phyloP scores from a whole-genome alignment of 2,329 filamentous ascomycete species.

The Colletotrichum sp. region DNA sequence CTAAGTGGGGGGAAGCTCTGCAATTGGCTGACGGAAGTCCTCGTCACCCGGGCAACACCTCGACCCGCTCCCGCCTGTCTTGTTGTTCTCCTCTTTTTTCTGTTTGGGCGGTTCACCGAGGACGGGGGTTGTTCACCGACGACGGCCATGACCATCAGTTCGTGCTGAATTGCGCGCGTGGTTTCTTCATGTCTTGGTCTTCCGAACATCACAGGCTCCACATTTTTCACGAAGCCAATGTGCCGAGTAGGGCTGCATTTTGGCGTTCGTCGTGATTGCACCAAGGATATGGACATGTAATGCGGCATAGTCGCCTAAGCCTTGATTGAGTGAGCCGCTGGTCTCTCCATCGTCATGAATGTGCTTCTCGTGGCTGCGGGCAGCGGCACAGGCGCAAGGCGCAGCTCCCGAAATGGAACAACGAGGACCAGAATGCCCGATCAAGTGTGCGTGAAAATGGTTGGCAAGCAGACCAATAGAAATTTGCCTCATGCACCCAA shows the following conservation, averaged over 20 bases:
- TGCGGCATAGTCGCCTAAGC: no score
- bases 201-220: background rate
- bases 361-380: background rate
- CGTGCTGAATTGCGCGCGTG: background rate
- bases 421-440: background rate
- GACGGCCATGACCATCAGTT: background rate
- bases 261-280: no score
- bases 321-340: no score
- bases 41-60: constrained; percentile 2
- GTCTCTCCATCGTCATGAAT: background rate
- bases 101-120: background rate
- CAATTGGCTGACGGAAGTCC: background rate
- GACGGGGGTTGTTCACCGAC: background rate
- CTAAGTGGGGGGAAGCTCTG: background rate
- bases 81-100: background rate
- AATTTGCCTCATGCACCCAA: background rate
- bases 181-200: background rate
- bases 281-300: no score
- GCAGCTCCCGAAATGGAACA: background rate
- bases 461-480: no score
- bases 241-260: no score
- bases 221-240: no score
- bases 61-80: background rate
- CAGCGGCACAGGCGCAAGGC: no score
- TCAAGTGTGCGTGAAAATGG: no score